Evolutionary conservation across 148 eudicot genomes (phyloP), one percentile per base, ranked within the genome.

Genomic region (Vaccinium myrtillus): DNA sequence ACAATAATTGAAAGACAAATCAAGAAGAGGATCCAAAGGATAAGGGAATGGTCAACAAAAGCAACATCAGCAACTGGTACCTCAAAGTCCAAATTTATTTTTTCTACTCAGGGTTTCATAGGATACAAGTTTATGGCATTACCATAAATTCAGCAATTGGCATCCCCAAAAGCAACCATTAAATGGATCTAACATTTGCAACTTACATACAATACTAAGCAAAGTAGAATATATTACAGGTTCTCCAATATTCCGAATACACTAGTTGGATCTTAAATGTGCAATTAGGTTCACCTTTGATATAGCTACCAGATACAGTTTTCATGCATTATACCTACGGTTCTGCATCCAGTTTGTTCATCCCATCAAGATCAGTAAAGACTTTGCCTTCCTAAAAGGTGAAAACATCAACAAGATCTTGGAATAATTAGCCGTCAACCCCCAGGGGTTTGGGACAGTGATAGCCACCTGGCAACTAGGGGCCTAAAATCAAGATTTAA

Each of bases 1-100:
- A 50, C 54, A 59, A 21, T n/a, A n/a, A 76, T 39, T 46, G 70
- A 13, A 84, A 32, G 18, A 59, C 61, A 84, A 25, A 61, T 15
- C 56, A 78, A 70, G 55, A 58, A 77, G 9, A 82, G 12, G 14
- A 32, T 74, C 65, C 83, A 80, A 61, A 80, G 18, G 54, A 78
- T 16, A 19, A 78, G 69, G 70, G 27, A 18, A 36, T 32, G 69
- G 50, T 32, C 39, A 14, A 58, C n/a, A 10, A 79, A 56, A 78
- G 59, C 69, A 32, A 30, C 43, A 65, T 65, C 70, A 2, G 30
- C 14, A 6, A 15, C 30, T 12, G 49, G 77, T 50, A 82, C 48
- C 76, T 65, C 59, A 69, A 10, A 16, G 18, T 53, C 16, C 54
- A 51, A 78, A 1, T 53, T 27, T 6, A 16, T 48, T 76, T 48